Evolutionary conservation across 495 filamentous ascomycete species (phyloP), one percentile per base, ranked within the genome.

Genomic region (Peziza echinospora): DNA sequence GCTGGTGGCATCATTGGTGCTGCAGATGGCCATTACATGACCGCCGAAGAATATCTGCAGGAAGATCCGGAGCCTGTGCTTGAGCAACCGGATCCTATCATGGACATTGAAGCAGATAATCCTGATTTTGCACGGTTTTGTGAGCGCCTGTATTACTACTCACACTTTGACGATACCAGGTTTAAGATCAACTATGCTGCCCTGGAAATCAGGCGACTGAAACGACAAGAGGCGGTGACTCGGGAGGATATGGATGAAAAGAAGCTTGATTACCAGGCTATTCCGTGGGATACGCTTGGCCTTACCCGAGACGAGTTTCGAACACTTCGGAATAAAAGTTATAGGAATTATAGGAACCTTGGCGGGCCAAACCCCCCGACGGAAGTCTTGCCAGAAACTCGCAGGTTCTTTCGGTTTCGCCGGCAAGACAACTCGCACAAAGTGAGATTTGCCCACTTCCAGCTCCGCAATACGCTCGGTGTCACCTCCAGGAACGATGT

Each of bases 381-480:
- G 51, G 61, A 64, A 46, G 47, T 45, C 16, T 46, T 61, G 45
- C 53, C 70, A 21, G 60, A 61, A 2, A 63, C 65, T 34, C 62
- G 57, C 6, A 69, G 68, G 49, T 83, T 70, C 59, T 87, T 83
- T 62, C 66, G 69, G 13, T 89, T 79, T 51, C 71, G 72, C 17
- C 67, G 72, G 23, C 84, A 84, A 73, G 71, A 80, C 48, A 73
- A 80, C 3, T 62, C 65, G 26, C 69, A 71, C 23, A 69, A 73
- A 37, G 71, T 81, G 17, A 69, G 70, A 23, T 63, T 87, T 21
- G 66, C 79, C 26, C 87, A 94, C 61, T 93, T 92, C 53, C 87
- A 96, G 54, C 71, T 94, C 13, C 81, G 87, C 42, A 87, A 93
- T 58, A 62, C 89, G 1, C 67, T 96, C 48, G 77, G 77, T 2